A percentile compares a stretch with the other conserved stretches of the same genome.
These are phyloP conservation scores for Microcyclospora pomicola DNA, from an alignment of 2,329 filamentous ascomycete genomes.

Conservation along the genomic window DNA sequence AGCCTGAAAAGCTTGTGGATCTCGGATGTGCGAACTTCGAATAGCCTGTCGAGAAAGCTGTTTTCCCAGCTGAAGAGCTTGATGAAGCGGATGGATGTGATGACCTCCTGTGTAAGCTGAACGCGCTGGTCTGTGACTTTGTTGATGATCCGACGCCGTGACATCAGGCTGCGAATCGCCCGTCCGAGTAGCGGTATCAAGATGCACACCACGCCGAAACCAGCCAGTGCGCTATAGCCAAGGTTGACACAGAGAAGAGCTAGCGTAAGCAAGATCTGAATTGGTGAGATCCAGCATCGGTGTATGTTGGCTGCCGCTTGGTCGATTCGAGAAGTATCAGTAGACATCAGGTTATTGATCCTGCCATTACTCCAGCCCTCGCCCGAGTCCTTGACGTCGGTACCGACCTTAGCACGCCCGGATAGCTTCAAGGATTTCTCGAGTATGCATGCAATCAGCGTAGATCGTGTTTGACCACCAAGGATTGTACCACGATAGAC, in stretches of 20 bases:
- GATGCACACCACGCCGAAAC: conserved; percentile 69
- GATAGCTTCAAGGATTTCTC: conserved; percentile 87
- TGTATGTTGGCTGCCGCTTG: conserved; percentile 82
- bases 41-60: conserved; percentile 61
- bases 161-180: conserved; percentile 64
- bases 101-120: conserved; percentile 72
- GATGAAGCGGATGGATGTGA: conserved; percentile 81
- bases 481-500: conserved; percentile 43
- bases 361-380: not conserved
- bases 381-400: not conserved
- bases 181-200: conserved; percentile 63
- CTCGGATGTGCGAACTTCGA: conserved; percentile 59
- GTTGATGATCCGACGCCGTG: conserved; percentile 67
- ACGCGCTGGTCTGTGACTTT: conserved; percentile 88
- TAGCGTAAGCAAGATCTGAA: conserved; percentile 65
- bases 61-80: conserved; percentile 89
- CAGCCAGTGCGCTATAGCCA: conserved; percentile 80
- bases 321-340: conserved; percentile 42
- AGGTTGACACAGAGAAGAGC: conserved; percentile 73
- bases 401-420: conserved; percentile 69
- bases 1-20: conserved; percentile 74
- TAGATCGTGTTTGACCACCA: conserved; percentile 68
- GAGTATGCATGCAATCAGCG: conserved; percentile 75
- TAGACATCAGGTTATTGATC: conserved; percentile 1
- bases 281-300: conserved; percentile 74